Evolutionary conservation across 1,139 yeast genomes (phyloP), one percentile per base, ranked within the genome.

Genomic region (Yamadazyma triangularis): DNA sequence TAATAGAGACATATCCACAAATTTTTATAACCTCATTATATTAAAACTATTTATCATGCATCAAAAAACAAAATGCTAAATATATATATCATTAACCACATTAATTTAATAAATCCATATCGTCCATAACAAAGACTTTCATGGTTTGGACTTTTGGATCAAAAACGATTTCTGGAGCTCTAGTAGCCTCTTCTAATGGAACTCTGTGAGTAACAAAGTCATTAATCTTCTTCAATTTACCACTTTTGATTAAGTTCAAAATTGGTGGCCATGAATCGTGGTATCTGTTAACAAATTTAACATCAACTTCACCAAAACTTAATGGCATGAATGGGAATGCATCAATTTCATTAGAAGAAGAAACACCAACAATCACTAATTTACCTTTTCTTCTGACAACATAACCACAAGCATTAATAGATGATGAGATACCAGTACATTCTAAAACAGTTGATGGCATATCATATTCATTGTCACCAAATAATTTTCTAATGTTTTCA

Each of bases 151-250:
- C 36, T 25, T 41, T 44, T 23, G 48, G 48, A 41, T 44, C 47
- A 27, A 44, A 44, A 9, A 44, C 48, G 30, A 44, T 40, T 40
- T 83, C 82, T 56, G 87, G 89, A 2, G 96, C 96, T 44, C 77
- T 72, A 36, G 74, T 71, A 13, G 95, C 91, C 31, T 88, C 83
- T 32, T 75, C 73, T 47, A 86, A 84, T 35, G 67, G 58, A 64
- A 75, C 86, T 42, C 80, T 71, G 56, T 87, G 91, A 7, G 96
- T 85, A 45, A 89, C 77, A 43, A 89, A 68, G 25, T 44, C 48
- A 25, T 44, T 42, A 25, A 44, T 42, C 15, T 39, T 42, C 36
- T 44, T 42, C 29, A 44, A 44, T 28, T 44, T 44, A 7, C 48
- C 48, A 33, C 45, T 41, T 28, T 73, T 66, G 37, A 68, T 72